Conservation (phyloP, 768 basidiomycete species). For the Collybia mongolica region DNA sequence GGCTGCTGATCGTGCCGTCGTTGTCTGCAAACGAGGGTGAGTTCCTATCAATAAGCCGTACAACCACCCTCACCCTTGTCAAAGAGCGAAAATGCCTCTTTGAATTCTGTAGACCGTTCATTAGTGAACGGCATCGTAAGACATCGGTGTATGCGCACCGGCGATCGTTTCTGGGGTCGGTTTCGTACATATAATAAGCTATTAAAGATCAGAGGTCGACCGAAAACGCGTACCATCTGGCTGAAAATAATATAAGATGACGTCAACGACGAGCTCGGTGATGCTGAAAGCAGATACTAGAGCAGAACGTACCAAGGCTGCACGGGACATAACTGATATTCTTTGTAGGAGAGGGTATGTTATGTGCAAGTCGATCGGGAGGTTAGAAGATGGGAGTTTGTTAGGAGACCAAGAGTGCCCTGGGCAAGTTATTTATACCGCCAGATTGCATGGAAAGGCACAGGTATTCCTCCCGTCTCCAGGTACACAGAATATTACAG, state of each 20-base stretch:
- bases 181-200: not conserved
- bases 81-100: slow-evolving; percentile 21
- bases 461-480: too few relatives aligned
- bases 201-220: slow-evolving; percentile 5
- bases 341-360: too few relatives aligned
- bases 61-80: slow-evolving; percentile 22
- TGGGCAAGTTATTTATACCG: too few relatives aligned
- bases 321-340: too few relatives aligned
- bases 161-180: slow-evolving; percentile 9
- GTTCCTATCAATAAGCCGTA: not conserved
- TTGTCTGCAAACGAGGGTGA: slow-evolving; percentile 30
- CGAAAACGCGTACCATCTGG: slow-evolving; percentile 3
- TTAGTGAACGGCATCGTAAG: not conserved
- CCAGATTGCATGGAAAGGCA: too few relatives aligned
- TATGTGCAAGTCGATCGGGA: too few relatives aligned
- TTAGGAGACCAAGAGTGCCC: too few relatives aligned
- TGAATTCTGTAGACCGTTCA: slow-evolving; percentile 15
- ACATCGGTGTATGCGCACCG: slow-evolving; percentile 3
- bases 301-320: too few relatives aligned
- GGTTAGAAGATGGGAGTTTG: too few relatives aligned
- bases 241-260: slow-evolving; percentile 2
- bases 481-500: too few relatives aligned
- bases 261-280: slow-evolving; percentile 1
- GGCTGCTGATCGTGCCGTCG: slow-evolving; percentile 49
- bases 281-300: too few relatives aligned